Conservation (phyloP, 164 flowering plant species). For the Chloranthus sessilifolius region DNA sequence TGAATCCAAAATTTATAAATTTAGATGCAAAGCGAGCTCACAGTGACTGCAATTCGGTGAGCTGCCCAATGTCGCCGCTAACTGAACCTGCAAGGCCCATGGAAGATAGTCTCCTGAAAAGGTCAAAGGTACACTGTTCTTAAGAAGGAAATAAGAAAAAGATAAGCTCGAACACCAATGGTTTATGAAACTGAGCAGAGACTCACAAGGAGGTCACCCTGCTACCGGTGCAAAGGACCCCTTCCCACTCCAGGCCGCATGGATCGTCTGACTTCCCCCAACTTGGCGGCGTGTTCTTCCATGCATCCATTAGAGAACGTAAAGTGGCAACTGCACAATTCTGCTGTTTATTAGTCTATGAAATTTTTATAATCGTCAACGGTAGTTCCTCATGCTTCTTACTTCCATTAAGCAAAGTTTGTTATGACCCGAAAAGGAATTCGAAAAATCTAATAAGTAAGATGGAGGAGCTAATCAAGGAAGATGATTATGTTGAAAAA, state of each 20-base stretch:
- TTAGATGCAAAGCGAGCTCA: constrained; percentile 29
- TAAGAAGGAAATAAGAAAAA: not conserved
- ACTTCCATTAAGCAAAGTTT: no score
- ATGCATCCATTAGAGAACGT: constrained; percentile 42
- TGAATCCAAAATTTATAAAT: no score
- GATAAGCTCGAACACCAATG: not conserved
- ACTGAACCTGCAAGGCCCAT: constrained; percentile 68
- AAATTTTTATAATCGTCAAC: not conserved
- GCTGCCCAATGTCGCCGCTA: constrained; percentile 70
- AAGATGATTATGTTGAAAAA: not conserved
- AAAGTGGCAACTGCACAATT: constrained; percentile 44
- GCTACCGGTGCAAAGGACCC: constrained; percentile 62
- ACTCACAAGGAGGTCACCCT: constrained; percentile 74
- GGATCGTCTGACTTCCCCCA: constrained; percentile 74
- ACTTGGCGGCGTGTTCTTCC: constrained; percentile 77
- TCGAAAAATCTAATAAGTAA: not conserved
- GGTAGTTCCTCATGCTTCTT: not conserved
- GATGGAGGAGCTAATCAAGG: not conserved
- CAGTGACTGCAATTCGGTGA: constrained; percentile 67
- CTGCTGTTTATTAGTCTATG: not conserved
- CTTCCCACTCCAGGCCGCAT: constrained; percentile 74
- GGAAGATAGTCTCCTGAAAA: constrained; percentile 64
- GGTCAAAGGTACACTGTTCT: not conserved
- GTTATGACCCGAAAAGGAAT: no score
- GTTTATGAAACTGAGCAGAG: no score